Base-by-base conservation (phyloP, 2,329 filamentous ascomycete genomes). In the Fusarium bactridioides region DNA sequence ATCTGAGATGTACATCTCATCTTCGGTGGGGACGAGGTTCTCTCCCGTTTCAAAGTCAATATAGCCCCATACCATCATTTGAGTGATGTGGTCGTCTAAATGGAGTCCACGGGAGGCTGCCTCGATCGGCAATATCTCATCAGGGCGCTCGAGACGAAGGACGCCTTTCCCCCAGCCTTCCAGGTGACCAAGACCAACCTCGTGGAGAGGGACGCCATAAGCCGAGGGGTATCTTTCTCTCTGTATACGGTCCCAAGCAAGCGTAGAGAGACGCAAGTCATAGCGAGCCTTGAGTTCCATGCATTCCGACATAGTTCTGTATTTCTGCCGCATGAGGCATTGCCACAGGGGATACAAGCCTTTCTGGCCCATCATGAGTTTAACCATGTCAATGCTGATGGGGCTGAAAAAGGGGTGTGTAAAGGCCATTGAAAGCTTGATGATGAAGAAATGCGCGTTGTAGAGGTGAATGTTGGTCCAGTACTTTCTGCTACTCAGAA, bases 341-440 rank as follows among this genome's bases (percentile, higher is more conserved):
- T 87, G 82, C 84, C 87, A 91, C 9, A 93, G 82, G n/a, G 84
- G 80, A 11, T 83, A 85, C 23, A 92, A 80, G 15, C 79, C 84
- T 29, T 83, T 84, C 74, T 92, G 90, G 19, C 88, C 89, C 45
- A 93, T 79, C 63, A 93, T 83, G 33, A 92, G 80, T 37, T 88
- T 83, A 43, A 88, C 81, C 56, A 92, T 81, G 35, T 83, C 83
- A 47, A 84, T 83, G 5, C 83, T 81, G 54, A 85, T 84, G 21
- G 85, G 84, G 0, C 87, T 88, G 54, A 85, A 85, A 29, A 89
- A 78, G 1, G 92, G 91, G 71, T 93, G 87, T 64, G 87, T 89
- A 80, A 94, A 90, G 60, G 86, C 85, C 87, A 94, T 89, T 76
- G 89, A 86, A 21, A 96, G 86, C 82, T 95, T 95, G 69, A 93